Conservation (phyloP, 345 rosid genomes). For the Turritis glabra region DNA sequence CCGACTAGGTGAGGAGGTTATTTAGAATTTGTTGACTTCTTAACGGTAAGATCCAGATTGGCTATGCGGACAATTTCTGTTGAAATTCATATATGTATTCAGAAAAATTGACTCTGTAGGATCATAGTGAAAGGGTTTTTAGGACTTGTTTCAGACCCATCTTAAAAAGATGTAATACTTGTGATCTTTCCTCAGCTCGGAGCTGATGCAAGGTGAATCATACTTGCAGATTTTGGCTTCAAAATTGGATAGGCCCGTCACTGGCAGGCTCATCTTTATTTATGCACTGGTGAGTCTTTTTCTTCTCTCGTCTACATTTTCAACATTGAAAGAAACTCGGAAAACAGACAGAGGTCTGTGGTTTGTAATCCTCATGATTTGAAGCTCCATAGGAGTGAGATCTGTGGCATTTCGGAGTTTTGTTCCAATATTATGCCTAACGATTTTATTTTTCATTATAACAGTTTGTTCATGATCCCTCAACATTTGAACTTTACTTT, state of each 20-base stretch:
- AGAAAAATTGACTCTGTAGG: slow-evolving; percentile 13
- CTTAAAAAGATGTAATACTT: slow-evolving; percentile 29
- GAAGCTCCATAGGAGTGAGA: slow-evolving; percentile 17
- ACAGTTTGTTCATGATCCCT: slow-evolving; percentile 26
- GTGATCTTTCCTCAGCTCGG: slow-evolving; percentile 30
- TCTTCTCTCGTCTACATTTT: slow-evolving; percentile 16
- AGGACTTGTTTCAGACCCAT: slow-evolving; percentile 19
- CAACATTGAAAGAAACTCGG: slow-evolving; percentile 1
- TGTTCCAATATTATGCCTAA: neutral
- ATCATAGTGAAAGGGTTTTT: slow-evolving; percentile 12
- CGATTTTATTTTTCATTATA: neutral
- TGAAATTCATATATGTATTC: slow-evolving; percentile 19
- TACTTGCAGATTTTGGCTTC: slow-evolving; percentile 95
- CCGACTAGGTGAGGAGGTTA: slow-evolving; percentile 18
- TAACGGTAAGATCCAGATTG: slow-evolving; percentile 22
- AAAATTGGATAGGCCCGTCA: slow-evolving; percentile 98
- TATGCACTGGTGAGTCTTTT: slow-evolving; percentile 78
- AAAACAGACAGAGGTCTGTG: neutral
- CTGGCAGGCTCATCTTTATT: slow-evolving; percentile 78
- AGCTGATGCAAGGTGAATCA: slow-evolving; percentile 41
- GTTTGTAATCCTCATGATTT: slow-evolving; percentile 7
- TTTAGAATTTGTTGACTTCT: slow-evolving; percentile 22
- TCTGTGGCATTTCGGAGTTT: slow-evolving; percentile 17
- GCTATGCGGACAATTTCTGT: slow-evolving; percentile 15
- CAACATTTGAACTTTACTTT: slow-evolving; percentile 27